These are phyloP conservation scores for Botryococcus braunii DNA, from an alignment of 163 green algal genomes.

Conservation along the genomic window DNA sequence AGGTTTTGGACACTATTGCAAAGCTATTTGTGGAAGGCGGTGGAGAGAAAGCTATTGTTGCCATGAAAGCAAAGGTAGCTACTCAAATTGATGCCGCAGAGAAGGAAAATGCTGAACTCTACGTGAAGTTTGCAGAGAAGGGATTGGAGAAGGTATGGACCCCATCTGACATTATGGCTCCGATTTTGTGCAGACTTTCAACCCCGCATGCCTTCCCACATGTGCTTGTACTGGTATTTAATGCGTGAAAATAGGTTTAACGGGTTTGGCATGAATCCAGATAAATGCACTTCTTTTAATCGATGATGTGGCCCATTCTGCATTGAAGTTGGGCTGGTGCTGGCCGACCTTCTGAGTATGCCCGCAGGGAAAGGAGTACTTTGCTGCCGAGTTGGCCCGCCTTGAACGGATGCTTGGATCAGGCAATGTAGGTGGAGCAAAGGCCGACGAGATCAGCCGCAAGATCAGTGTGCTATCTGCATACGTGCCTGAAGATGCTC, in stretches of 20 bases:
- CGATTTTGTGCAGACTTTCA: no score
- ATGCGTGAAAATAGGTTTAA: no score
- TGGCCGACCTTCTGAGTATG: background rate
- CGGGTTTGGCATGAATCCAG: no score
- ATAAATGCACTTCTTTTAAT: no score
- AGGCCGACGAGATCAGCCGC: slow-evolving; percentile 44
- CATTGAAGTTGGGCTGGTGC: no score
- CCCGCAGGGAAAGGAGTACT: slow-evolving; percentile 45
- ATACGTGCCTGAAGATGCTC: no score
- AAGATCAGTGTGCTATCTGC: slow-evolving; percentile 43
- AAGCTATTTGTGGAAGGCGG: no score
- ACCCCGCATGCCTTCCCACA: no score
- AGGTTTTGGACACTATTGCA: no score
- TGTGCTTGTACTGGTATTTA: no score
- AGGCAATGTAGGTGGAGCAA: slow-evolving; percentile 43
- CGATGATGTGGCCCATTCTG: no score
- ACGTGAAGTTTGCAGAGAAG: slow-evolving; percentile 60
- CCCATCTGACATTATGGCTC: background rate
- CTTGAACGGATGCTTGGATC: slow-evolving; percentile 54
- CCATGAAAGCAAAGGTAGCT: slow-evolving; percentile 11
- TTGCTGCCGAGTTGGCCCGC: slow-evolving; percentile 52
- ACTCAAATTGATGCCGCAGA: slow-evolving; percentile 39
- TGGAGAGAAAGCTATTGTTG: no score
- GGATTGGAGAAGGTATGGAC: slow-evolving; percentile 46
- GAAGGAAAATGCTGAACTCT: slow-evolving; percentile 57